These are phyloP conservation scores for Capronia americana DNA, from an alignment of 2,329 filamentous ascomycete species.

Conservation along the genomic window DNA sequence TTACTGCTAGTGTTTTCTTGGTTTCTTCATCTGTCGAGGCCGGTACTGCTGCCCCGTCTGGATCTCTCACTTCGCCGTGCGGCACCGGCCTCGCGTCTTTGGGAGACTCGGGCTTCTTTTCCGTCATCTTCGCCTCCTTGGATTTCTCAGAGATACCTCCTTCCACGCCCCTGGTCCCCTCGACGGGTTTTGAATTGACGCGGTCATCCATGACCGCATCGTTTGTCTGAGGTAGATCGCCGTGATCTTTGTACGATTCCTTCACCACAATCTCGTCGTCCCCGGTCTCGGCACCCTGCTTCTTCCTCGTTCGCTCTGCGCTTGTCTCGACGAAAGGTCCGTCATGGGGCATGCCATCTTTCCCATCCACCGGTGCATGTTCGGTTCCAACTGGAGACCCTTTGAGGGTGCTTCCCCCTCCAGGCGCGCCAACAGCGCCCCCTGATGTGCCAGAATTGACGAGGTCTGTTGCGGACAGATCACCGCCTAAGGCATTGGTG, in stretches of 20 bases:
- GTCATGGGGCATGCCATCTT: conserved; percentile 90
- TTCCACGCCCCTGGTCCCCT: conserved; percentile 86
- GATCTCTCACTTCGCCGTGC: conserved; percentile 69
- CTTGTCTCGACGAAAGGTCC: conserved; percentile 71
- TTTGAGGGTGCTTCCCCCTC: conserved; percentile 19
- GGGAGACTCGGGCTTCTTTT: conserved; percentile 80
- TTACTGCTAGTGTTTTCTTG: conserved; percentile 63
- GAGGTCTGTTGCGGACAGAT: conserved; percentile 27
- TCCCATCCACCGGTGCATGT: conserved; percentile 87
- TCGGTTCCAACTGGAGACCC: conserved; percentile 64
- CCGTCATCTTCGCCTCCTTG: conserved; percentile 73
- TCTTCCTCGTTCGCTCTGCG: conserved; percentile 56
- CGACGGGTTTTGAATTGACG: conserved; percentile 73
- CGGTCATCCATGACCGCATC: conserved; percentile 95
- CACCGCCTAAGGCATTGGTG: conserved; percentile 35
- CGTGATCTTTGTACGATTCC: conserved; percentile 46
- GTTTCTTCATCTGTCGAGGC: conserved; percentile 52
- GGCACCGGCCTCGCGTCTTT: conserved; percentile 85
- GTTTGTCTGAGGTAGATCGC: conserved; percentile 60
- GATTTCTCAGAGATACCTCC: conserved; percentile 88
- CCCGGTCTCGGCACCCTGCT: conserved; percentile 33
- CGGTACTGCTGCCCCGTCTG: conserved; percentile 44
- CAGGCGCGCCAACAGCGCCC: conserved; percentile 27
- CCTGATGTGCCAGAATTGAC: conserved; percentile 18
- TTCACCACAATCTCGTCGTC: conserved; percentile 43